Percentiles rank a stretch among this genome's conserved stretches.
These are phyloP conservation scores for Colletotrichum gigasporum DNA, from an alignment of 2,329 filamentous ascomycete genomes.

Conservation along the genomic window DNA sequence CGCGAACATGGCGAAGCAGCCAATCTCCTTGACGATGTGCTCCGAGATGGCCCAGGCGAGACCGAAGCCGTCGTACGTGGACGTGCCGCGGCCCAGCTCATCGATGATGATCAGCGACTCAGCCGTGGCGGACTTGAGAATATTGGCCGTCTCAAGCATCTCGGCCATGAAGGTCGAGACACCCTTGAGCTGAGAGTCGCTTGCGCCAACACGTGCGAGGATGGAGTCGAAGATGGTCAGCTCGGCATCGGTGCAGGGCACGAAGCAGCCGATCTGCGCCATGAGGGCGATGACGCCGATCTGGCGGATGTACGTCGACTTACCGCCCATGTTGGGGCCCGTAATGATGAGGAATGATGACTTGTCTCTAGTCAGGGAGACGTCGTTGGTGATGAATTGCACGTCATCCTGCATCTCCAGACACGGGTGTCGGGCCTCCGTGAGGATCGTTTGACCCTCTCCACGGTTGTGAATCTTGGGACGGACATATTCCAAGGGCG, in stretches of 20 bases:
- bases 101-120: slow-evolving; percentile 99
- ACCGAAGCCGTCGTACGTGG: slow-evolving; percentile 97
- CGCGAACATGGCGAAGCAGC: slow-evolving; percentile 93
- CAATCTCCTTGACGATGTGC: slow-evolving; percentile 95
- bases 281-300: slow-evolving; percentile 97
- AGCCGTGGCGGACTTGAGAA: slow-evolving; percentile 93
- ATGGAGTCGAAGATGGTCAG: slow-evolving; percentile 97
- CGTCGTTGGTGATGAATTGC: slow-evolving; percentile 98
- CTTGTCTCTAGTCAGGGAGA: slow-evolving; percentile 78
- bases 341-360: slow-evolving; percentile 97
- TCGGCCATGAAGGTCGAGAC: slow-evolving; percentile 99
- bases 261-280: slow-evolving; percentile 97
- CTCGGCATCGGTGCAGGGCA: slow-evolving; percentile 90
- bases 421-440: slow-evolving; percentile 93
- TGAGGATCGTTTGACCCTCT: slow-evolving; percentile 87
- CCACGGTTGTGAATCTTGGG: slow-evolving; percentile 91
- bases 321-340: slow-evolving; percentile 98
- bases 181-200: slow-evolving; percentile 95
- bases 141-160: slow-evolving; percentile 99
- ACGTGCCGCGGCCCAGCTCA: slow-evolving; percentile 94
- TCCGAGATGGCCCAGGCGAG: slow-evolving; percentile 99
- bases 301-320: slow-evolving; percentile 97
- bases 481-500: slow-evolving; percentile 89
- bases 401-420: slow-evolving; percentile 99
- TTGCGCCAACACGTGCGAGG: slow-evolving; percentile 92